A percentile compares a stretch with the other conserved stretches of the same genome.
These are phyloP conservation scores for Oemleria cerasiformis DNA, from an alignment of 306 rosid species.

Conservation along the genomic window DNA sequence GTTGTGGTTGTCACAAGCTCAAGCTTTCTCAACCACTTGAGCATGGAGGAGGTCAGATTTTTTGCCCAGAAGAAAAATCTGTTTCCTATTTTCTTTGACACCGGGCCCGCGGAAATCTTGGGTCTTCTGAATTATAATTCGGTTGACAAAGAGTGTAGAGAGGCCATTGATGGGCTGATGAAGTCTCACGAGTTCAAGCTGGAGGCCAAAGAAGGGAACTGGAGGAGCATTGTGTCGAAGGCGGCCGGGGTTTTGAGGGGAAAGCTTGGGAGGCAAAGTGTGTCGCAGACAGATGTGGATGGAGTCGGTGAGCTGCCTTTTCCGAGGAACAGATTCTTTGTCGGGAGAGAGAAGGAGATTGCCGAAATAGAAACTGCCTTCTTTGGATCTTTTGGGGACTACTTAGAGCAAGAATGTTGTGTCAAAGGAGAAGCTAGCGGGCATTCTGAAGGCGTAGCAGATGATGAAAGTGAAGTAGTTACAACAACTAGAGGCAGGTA, in stretches of 20 bases:
- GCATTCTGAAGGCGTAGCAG: conserved; percentile 82
- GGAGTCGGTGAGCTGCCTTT: conserved; percentile 58
- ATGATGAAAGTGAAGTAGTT: conserved; percentile 62
- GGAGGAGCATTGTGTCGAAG: conserved; percentile 59
- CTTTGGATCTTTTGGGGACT: conserved; percentile 49
- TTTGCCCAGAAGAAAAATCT: conserved; percentile 87
- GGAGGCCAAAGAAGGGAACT: conserved; percentile 65
- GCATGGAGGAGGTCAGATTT: conserved; percentile 75
- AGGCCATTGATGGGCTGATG: conserved; percentile 62
- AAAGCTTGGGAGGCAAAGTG: conserved; percentile 72
- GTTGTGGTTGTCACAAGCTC: conserved; percentile 65
- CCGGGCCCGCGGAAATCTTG: conserved; percentile 49
- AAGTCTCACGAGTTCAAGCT: conserved; percentile 59
- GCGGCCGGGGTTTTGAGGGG: conserved; percentile 53
- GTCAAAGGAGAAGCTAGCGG: conserved; percentile 54
- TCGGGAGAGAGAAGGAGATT: conserved; percentile 81
- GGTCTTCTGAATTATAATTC: conserved; percentile 48
- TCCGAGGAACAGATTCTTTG: conserved; percentile 55
- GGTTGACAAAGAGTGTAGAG: conserved; percentile 57
- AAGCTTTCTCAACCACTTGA: conserved; percentile 52
- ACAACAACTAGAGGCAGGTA: conserved; percentile 49
- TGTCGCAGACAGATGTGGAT: conserved; percentile 32
- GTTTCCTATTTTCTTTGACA: conserved; percentile 69
- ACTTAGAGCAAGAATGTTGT: conserved; percentile 42
- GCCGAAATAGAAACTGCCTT: conserved; percentile 63